phyloP scores from a whole-genome alignment of 2,329 filamentous ascomycete species.

The Pezicula rhizophila region DNA sequence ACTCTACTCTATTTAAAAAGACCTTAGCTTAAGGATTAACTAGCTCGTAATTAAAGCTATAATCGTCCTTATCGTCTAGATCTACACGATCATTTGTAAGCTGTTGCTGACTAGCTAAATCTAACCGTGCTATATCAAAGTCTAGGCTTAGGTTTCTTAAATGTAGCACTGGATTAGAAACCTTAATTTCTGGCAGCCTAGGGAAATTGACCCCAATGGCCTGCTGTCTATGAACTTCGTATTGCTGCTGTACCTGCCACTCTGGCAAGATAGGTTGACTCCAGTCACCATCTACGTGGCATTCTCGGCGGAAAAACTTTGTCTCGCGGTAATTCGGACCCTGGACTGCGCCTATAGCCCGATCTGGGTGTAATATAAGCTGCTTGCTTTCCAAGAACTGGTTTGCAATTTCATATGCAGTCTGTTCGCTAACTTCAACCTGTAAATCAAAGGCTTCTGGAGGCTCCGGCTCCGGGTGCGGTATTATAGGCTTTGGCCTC shows the following conservation, averaged over 20 bases:
- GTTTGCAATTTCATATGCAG: slow-evolving; percentile 22
- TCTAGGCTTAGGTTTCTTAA: slow-evolving; percentile 6
- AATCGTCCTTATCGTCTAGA: slow-evolving; percentile 9
- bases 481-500: slow-evolving; percentile 43
- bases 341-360: slow-evolving; percentile 48
- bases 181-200: background rate
- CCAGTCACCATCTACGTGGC: slow-evolving; percentile 40
- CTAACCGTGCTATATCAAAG: slow-evolving; percentile 11
- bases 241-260: slow-evolving; percentile 39
- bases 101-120: slow-evolving; percentile 7
- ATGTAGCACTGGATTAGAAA: slow-evolving; percentile 2
- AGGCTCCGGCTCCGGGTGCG: slow-evolving; percentile 43
- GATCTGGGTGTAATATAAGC: slow-evolving; percentile 38
- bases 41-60: slow-evolving; percentile 2
- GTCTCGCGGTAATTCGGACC: slow-evolving; percentile 44
- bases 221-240: slow-evolving; percentile 19
- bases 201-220: background rate
- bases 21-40: background rate
- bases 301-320: slow-evolving; percentile 40
- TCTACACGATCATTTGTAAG: slow-evolving; percentile 9
- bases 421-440: slow-evolving; percentile 10
- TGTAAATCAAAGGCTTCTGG: slow-evolving; percentile 21
- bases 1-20: background rate
- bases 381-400: slow-evolving; percentile 34
- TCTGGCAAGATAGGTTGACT: slow-evolving; percentile 37